Conservation (phyloP, 2,329 filamentous ascomycete species). For the Xylariales sp. region DNA sequence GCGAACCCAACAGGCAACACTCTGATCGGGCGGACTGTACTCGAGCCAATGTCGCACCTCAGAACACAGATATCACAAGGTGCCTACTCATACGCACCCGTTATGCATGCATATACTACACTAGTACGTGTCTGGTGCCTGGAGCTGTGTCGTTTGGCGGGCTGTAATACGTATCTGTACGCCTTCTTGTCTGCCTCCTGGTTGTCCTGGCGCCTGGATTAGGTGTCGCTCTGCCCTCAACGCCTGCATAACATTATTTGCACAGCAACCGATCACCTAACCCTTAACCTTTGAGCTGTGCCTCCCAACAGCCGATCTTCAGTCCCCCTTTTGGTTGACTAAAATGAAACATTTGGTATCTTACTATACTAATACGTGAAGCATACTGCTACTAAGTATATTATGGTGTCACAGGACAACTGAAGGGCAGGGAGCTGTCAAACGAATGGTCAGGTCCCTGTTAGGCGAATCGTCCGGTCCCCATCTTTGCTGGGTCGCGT, state of each 20-base stretch:
- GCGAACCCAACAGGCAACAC: slow-evolving; percentile 21
- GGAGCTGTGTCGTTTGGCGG: slow-evolving; percentile 3
- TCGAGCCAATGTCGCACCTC: slow-evolving; percentile 20
- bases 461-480: no score
- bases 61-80: not conserved
- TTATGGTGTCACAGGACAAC: not conserved
- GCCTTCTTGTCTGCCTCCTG: slow-evolving; percentile 31
- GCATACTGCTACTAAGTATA: not conserved
- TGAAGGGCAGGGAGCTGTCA: slow-evolving; percentile 2
- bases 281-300: not conserved
- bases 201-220: not conserved
- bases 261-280: not conserved
- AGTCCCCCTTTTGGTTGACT: not conserved
- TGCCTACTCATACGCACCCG: slow-evolving; percentile 4
- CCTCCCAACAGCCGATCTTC: not conserved
- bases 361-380: slow-evolving; percentile 3
- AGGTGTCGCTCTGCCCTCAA: not conserved
- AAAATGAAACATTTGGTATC: not conserved
- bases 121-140: slow-evolving; percentile 27
- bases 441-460: not conserved
- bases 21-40: slow-evolving; percentile 24
- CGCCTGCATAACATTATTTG: slow-evolving; percentile 1
- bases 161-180: slow-evolving; percentile 18
- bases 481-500: slow-evolving; percentile 24
- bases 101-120: slow-evolving; percentile 2